A percentile compares a stretch with the other conserved stretches of the same genome.
Conservation (phyloP, 2,329 filamentous ascomycete species). For the Exophiala lecanii-corni region DNA sequence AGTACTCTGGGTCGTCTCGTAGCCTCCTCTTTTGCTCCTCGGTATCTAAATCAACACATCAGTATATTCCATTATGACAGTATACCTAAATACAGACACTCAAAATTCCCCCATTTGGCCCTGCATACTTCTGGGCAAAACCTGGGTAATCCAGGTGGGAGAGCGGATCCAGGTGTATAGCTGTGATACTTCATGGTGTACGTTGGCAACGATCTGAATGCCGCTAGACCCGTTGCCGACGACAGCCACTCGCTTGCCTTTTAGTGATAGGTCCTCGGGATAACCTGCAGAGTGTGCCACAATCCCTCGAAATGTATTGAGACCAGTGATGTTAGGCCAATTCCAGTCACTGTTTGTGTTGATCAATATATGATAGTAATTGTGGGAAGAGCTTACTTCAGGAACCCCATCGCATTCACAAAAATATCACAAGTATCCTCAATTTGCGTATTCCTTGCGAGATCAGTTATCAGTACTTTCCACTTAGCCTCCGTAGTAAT, state of each 20-base stretch:
- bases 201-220: conserved; percentile 32
- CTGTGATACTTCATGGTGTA: conserved; percentile 34
- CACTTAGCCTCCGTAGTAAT: conserved; percentile 27
- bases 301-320: conserved; percentile 47
- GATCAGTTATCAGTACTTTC: conserved; percentile 26
- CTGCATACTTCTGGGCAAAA: conserved; percentile 25
- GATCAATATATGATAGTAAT: not conserved
- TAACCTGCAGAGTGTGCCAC: conserved; percentile 32
- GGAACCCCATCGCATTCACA: conserved; percentile 11
- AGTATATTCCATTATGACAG: conserved; percentile 27
- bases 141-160: conserved; percentile 30
- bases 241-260: conserved; percentile 26
- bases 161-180: conserved; percentile 30
- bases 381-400: conserved; percentile 41
- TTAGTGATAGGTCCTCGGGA: conserved; percentile 28
- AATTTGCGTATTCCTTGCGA: conserved; percentile 46
- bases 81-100: conserved; percentile 26
- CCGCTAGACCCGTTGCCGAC: conserved; percentile 28
- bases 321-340: conserved; percentile 50
- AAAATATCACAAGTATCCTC: conserved; percentile 49
- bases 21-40: not conserved
- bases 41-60: conserved; percentile 4
- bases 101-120: conserved; percentile 22
- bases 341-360: conserved; percentile 39
- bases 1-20: not conserved